Base-by-base conservation (phyloP, 23 red algal genomes). In the Agarophyton chilense region DNA sequence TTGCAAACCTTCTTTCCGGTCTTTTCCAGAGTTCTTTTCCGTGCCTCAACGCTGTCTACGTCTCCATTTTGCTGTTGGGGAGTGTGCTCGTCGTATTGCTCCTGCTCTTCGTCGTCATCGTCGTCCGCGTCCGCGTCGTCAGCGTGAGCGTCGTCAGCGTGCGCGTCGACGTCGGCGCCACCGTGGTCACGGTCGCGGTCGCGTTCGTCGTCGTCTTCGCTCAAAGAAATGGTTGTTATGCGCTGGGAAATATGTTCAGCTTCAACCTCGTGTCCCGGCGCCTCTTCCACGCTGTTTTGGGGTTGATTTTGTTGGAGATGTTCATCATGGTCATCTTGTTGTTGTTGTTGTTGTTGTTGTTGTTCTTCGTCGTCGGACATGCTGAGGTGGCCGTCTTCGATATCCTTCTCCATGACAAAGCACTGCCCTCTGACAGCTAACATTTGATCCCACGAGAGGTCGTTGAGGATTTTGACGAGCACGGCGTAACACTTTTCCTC, bases 331-430 rank as follows among this genome's bases (percentile, higher is more conserved):
- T n/a, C 55, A 68, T 13, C 10, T 9, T 77, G 44, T 16, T 78
- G 47, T 6, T 47, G 7, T 6, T 12, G 44, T 12, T 6, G 44
- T 6, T 6, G 12, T 6, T 9, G 44, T 9, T 47, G 44, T 6
- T 47, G 44, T 25, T 71, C 74, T n/a, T 72, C 62, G 12, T 25
- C 55, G 21, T 81, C 75, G 4, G 76, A 64, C 64, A 61, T 46
- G 32, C 71, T 77, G 7, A 80, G 77, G 47, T 74, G 44, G 7
- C 71, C 71, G 57, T 68, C 65, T 60, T 91, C 88, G 16, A 91
- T 77, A 73, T 98, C 96, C 31, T 84, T 84, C 82, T 95, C 90
- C 96, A 98, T 98, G 10, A 98, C 92, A 62, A 98, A 98, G 21
- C 90, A 93, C 33, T 93, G 62, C 40, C 79, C 82, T 51, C 96